Conservation (phyloP, 257 asterid genomes). For the Agastache rugosa region DNA sequence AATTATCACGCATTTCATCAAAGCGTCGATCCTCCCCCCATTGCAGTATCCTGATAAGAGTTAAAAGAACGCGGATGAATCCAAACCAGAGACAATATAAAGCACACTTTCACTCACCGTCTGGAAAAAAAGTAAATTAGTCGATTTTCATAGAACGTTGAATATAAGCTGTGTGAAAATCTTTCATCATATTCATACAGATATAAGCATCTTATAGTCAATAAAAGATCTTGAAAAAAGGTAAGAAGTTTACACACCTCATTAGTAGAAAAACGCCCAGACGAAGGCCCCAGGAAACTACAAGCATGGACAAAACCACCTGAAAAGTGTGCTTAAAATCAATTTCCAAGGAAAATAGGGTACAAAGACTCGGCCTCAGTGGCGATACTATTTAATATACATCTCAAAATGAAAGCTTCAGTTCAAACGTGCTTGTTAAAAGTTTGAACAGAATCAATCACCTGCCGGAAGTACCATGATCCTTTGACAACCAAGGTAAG, state of each 20-base stretch:
- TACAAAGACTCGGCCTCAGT: conserved; percentile 7
- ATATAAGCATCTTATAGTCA: conserved; percentile 25
- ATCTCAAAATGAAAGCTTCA: background rate
- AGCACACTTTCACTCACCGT: conserved; percentile 1
- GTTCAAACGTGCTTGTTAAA: background rate
- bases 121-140: background rate
- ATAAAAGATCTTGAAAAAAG: conserved; percentile 8
- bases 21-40: conserved; percentile 99
- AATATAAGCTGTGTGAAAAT: background rate
- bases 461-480: conserved; percentile 95
- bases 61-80: background rate
- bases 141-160: background rate
- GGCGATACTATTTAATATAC: background rate
- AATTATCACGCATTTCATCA: conserved; percentile 79
- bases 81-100: conserved; percentile 14
- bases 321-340: conserved; percentile 42
- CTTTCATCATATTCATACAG: conserved; percentile 16
- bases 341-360: conserved; percentile 13
- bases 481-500: conserved; percentile 84
- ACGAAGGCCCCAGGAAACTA: conserved; percentile 90
- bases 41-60: conserved; percentile 65
- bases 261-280: conserved; percentile 75
- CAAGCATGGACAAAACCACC: conserved; percentile 80
- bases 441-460: conserved; percentile 39
- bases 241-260: conserved; percentile 56